phyloP scores from a whole-genome alignment of 208 protist species.

The Crithidia expoeki region DNA sequence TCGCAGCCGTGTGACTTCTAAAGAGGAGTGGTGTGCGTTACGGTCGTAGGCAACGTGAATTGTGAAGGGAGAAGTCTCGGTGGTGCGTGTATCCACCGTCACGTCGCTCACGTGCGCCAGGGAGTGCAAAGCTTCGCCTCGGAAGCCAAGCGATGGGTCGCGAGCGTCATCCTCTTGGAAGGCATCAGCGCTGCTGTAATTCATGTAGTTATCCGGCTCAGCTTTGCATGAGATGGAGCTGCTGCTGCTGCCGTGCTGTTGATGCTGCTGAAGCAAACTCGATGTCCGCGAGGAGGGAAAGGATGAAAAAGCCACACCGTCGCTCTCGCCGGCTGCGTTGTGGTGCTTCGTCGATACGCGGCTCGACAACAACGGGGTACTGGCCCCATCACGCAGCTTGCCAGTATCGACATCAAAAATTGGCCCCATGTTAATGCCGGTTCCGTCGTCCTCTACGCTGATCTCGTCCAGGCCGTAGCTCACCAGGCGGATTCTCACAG shows the following conservation, averaged over 20 bases:
- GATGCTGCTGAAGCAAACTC: neutral
- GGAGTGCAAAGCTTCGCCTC: constrained; percentile 97
- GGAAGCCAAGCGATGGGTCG: constrained; percentile 91
- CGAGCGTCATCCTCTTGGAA: constrained; percentile 10
- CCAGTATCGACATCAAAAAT: constrained; percentile 41
- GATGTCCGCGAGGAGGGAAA: neutral
- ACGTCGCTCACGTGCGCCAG: constrained; percentile 87
- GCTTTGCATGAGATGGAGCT: neutral
- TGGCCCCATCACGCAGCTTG: constrained; percentile 31
- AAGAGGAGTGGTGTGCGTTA: constrained; percentile 22
- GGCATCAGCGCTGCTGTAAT: neutral
- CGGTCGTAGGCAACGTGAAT: constrained; percentile 56
- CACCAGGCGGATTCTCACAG: constrained; percentile 65
- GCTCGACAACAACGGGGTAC: constrained; percentile 59
- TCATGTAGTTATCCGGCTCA: too few relatives aligned
- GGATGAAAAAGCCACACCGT: neutral
- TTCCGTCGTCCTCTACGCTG: constrained; percentile 84
- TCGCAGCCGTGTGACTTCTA: constrained; percentile 21
- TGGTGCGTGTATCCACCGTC: constrained; percentile 69
- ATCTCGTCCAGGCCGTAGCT: constrained; percentile 75
- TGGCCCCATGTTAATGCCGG: constrained; percentile 57
- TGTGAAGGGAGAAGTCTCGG: constrained; percentile 36
- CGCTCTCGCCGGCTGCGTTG: neutral
- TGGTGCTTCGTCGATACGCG: constrained; percentile 72
- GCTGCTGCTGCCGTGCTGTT: neutral